Percentiles rank a stretch among this genome's conserved stretches.
phyloP scores from a whole-genome alignment of 2,329 filamentous ascomycete species.

The Scopulariopsis brevicaulis region DNA sequence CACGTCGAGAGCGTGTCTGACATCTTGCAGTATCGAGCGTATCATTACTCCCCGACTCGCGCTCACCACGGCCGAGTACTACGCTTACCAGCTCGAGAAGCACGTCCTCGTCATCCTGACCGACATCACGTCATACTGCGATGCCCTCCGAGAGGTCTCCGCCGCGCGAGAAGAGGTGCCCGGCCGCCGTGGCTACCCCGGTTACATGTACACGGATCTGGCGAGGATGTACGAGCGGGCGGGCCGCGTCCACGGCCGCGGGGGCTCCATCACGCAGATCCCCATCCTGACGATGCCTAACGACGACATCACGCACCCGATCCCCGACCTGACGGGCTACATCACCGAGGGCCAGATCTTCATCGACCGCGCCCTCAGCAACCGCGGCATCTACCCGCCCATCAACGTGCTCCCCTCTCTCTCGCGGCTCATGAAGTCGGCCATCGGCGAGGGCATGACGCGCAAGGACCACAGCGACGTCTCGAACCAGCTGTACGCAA shows the following conservation, averaged over 20 bases:
- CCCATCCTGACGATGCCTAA: conserved; percentile 99
- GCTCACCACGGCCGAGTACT: conserved; percentile 97
- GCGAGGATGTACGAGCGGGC: conserved; percentile 99
- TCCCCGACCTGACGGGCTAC: conserved; percentile 96
- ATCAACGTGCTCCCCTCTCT: conserved; percentile 98
- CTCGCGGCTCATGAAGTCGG: conserved; percentile 99
- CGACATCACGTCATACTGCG: conserved; percentile 95
- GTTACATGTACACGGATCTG: conserved; percentile 99
- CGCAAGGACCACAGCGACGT: conserved; percentile 96
- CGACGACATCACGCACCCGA: conserved; percentile 98
- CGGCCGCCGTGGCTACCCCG: conserved; percentile 96
- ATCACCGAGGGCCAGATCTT: conserved; percentile 99
- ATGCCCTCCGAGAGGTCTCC: conserved; percentile 96
- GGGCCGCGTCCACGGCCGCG: conserved; percentile 90
- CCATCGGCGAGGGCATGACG: conserved; percentile 94
- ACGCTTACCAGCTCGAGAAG: conserved; percentile 99
- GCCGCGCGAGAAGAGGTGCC: conserved; percentile 97
- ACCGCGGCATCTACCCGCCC: conserved; percentile 95
- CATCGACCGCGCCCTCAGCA: conserved; percentile 84
- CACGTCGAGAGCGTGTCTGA: not conserved
- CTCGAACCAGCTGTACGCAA: conserved; percentile 98
- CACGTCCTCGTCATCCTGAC: conserved; percentile 98
- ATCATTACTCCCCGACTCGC: conserved; percentile 98
- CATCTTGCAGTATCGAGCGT: conserved; percentile 70
- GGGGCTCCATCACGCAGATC: conserved; percentile 98